Evolutionary conservation across 805 yeast species (phyloP).

Genomic region (Candida easanensis): DNA sequence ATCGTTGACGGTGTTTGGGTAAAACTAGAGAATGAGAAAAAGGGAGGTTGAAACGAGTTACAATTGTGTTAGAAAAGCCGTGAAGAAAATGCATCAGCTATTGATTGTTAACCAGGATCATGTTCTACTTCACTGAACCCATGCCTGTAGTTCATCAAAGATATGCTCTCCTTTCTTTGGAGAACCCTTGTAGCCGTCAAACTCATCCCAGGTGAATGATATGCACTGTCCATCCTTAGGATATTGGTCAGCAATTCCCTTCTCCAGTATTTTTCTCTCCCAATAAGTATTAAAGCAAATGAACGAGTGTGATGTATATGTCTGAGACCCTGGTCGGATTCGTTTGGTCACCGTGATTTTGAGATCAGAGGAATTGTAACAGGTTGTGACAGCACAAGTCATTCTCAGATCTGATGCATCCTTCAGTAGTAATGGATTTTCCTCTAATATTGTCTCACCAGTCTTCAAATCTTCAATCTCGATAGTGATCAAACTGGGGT

Average conservation of each 20-base stretch:
- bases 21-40: constrained; percentile 40
- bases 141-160: constrained; percentile 43
- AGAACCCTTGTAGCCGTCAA: constrained; percentile 71
- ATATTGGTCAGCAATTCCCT: neutral
- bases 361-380: constrained; percentile 5
- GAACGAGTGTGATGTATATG: constrained; percentile 24
- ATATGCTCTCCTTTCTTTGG: constrained; percentile 47
- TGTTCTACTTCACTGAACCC: too few relatives aligned
- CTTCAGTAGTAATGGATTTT: too few relatives aligned
- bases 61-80: too few relatives aligned
- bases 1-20: constrained; percentile 51
- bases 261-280: constrained; percentile 26
- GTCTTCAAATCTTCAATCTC: too few relatives aligned
- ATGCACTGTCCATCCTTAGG: neutral
- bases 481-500: neutral
- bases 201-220: constrained; percentile 41
- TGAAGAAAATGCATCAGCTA: too few relatives aligned
- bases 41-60: constrained; percentile 55
- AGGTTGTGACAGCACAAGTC: too few relatives aligned
- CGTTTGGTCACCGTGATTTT: constrained; percentile 2
- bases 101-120: too few relatives aligned
- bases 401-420: too few relatives aligned
- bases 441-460: too few relatives aligned
- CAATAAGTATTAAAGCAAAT: constrained; percentile 45
- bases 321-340: constrained; percentile 1